Conservation (phyloP, 2,329 filamentous ascomycete genomes). For the Coniochaeta sp. region DNA sequence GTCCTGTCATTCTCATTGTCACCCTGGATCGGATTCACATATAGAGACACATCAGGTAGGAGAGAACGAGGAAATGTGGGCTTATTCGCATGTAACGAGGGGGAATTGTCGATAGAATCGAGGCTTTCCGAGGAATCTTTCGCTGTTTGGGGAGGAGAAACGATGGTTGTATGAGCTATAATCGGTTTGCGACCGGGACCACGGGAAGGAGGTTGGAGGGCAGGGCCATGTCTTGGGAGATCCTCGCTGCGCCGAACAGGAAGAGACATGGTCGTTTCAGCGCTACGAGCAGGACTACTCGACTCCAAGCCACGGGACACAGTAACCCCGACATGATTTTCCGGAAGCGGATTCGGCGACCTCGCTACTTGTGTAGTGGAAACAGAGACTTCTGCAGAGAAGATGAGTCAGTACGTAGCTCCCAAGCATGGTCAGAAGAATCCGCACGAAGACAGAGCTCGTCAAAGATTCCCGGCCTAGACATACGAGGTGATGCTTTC, state of each 20-base stretch:
- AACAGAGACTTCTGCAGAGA: constrained; percentile 22
- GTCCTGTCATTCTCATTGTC: constrained; percentile 57
- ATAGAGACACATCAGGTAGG: constrained; percentile 57
- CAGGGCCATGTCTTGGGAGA: constrained; percentile 29
- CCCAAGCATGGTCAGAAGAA: too few relatives aligned
- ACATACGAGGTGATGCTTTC: constrained; percentile 52
- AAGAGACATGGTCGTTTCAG: constrained; percentile 33
- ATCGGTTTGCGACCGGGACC: constrained; percentile 38
- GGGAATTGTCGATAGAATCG: constrained; percentile 17
- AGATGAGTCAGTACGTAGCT: constrained; percentile 1
- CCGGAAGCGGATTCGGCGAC: constrained; percentile 47
- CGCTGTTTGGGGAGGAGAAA: constrained; percentile 16
- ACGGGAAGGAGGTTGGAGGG: constrained; percentile 26
- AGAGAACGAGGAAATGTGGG: constrained; percentile 44
- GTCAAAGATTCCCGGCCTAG: background rate
- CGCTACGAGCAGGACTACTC: constrained; percentile 44
- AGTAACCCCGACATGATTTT: constrained; percentile 40
- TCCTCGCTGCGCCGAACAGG: constrained; percentile 36
- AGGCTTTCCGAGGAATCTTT: constrained; percentile 17
- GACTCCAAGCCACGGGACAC: constrained; percentile 44
- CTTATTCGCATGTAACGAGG: constrained; percentile 11
- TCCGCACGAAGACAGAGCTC: background rate
- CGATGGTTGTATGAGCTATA: constrained; percentile 34
- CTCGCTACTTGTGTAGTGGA: constrained; percentile 42
- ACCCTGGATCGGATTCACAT: constrained; percentile 50